These are phyloP conservation scores for Butyriboletus loyo DNA, from an alignment of 768 basidiomycete species.

Conservation along the genomic window DNA sequence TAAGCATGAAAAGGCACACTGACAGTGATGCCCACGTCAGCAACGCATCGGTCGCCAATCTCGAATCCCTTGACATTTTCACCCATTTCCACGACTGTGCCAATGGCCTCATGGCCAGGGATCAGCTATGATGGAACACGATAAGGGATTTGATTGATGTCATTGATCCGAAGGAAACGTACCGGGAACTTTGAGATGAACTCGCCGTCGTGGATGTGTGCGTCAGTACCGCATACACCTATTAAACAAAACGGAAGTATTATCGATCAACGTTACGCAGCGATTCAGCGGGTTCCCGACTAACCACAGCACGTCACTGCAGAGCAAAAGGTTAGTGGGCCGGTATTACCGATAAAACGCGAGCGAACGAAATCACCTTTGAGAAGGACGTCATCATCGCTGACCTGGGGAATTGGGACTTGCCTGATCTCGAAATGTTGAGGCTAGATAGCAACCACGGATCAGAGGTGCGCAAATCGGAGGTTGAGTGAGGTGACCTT, in stretches of 20 bases:
- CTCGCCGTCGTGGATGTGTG: slow-evolving; percentile 63
- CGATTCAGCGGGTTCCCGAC: slow-evolving; percentile 4
- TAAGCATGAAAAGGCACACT: slow-evolving; percentile 23
- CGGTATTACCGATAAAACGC: neutral
- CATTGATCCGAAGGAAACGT: slow-evolving; percentile 14
- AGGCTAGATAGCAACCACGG: slow-evolving; percentile 42
- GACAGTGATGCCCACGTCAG: slow-evolving; percentile 73
- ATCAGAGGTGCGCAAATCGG: slow-evolving; percentile 8
- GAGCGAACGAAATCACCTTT: slow-evolving; percentile 47
- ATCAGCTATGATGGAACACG: slow-evolving; percentile 46
- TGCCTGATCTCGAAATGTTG: slow-evolving; percentile 62
- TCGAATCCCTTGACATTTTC: slow-evolving; percentile 76
- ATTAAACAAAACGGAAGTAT: neutral
- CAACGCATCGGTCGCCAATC: slow-evolving; percentile 79
- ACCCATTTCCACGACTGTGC: slow-evolving; percentile 68
- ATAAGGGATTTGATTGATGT: slow-evolving; percentile 19
- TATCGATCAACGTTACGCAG: neutral
- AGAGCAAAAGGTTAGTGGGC: slow-evolving; percentile 3
- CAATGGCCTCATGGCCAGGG: slow-evolving; percentile 75
- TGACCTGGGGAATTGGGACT: slow-evolving; percentile 63
- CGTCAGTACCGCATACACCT: slow-evolving; percentile 62
- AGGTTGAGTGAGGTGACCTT: slow-evolving; percentile 39
- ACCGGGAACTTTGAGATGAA: slow-evolving; percentile 63
- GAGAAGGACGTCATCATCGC: slow-evolving; percentile 70
- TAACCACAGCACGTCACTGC: slow-evolving; percentile 44